Evolutionary conservation across 2,329 filamentous ascomycete genomes (phyloP).

Genomic region (Colletotrichum sp.): DNA sequence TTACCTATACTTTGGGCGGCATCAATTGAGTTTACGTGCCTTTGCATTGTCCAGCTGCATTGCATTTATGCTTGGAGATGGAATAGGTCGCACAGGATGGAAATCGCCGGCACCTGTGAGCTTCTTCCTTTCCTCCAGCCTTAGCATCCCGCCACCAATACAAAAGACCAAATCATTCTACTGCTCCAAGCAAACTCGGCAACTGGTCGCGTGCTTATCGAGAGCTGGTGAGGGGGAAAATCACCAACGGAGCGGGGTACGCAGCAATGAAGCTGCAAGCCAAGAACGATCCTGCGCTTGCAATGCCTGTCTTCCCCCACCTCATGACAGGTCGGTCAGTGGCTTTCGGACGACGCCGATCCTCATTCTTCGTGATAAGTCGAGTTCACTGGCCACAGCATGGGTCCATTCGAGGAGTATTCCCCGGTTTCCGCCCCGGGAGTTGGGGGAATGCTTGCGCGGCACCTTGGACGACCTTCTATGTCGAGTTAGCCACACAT

Average conservation of each 20-base stretch:
- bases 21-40: not conserved
- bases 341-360: not conserved
- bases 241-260: slow-evolving; percentile 2
- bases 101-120: too few species aligned
- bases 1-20: not conserved
- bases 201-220: slow-evolving; percentile 17
- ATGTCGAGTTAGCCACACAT: slow-evolving; percentile 1
- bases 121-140: too few species aligned
- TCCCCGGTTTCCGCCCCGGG: not conserved
- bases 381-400: not conserved
- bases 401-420: not conserved
- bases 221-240: not conserved
- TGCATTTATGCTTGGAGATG: not conserved
- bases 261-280: slow-evolving; percentile 14
- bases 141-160: not conserved
- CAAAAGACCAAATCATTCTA: rapidly evolving
- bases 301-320: slow-evolving; percentile 7
- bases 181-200: not conserved
- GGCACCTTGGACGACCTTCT: slow-evolving; percentile 4
- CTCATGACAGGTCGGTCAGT: not conserved
- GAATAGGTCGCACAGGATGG: too few species aligned
- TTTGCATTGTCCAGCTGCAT: not conserved
- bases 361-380: not conserved
- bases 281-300: slow-evolving; percentile 1
- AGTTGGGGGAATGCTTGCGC: not conserved